Evolutionary conservation across 805 yeast species (phyloP).

Genomic region (Brettanomyces custersianus): DNA sequence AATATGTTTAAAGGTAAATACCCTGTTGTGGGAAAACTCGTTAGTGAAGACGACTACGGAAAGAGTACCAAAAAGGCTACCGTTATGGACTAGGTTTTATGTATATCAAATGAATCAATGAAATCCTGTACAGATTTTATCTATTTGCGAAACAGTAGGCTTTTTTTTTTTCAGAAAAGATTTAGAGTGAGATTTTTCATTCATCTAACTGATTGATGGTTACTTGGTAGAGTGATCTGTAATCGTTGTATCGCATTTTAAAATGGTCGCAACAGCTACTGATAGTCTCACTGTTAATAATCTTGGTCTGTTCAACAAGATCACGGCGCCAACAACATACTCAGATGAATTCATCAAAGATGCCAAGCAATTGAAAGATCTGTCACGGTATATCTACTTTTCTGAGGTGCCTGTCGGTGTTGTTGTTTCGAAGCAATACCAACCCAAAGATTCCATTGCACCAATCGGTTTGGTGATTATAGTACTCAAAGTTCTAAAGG

Average conservation of each 20-base stretch:
- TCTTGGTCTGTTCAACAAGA: slow-evolving; percentile 46
- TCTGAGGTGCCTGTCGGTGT: slow-evolving; percentile 80
- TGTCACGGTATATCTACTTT: slow-evolving; percentile 49
- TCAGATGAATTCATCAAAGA: slow-evolving; percentile 44
- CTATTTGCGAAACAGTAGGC: no score
- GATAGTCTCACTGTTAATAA: slow-evolving; percentile 57
- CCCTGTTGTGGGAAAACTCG: slow-evolving; percentile 66
- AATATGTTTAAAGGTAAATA: slow-evolving; percentile 76
- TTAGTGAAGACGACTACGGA: slow-evolving; percentile 25
- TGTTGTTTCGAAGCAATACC: slow-evolving; percentile 45
- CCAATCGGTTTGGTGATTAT: slow-evolving; percentile 21
- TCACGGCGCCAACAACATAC: slow-evolving; percentile 49
- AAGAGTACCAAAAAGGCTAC: slow-evolving; percentile 10
- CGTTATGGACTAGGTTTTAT: slow-evolving; percentile 15
- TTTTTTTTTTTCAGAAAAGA: no score
- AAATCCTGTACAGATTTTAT: no score
- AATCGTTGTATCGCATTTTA: no score
- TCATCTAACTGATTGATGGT: background rate
- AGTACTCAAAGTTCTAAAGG: slow-evolving; percentile 38
- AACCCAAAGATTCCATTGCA: slow-evolving; percentile 31
- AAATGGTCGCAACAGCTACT: slow-evolving; percentile 14
- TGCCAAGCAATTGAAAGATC: slow-evolving; percentile 37
- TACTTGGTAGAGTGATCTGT: no score
- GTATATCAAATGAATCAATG: no score
- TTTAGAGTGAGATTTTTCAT: no score